Evolutionary conservation across 2,329 filamentous ascomycete genomes (phyloP), one percentile per base, ranked within the genome.

Genomic region (Pyricularia pennisetigena): DNA sequence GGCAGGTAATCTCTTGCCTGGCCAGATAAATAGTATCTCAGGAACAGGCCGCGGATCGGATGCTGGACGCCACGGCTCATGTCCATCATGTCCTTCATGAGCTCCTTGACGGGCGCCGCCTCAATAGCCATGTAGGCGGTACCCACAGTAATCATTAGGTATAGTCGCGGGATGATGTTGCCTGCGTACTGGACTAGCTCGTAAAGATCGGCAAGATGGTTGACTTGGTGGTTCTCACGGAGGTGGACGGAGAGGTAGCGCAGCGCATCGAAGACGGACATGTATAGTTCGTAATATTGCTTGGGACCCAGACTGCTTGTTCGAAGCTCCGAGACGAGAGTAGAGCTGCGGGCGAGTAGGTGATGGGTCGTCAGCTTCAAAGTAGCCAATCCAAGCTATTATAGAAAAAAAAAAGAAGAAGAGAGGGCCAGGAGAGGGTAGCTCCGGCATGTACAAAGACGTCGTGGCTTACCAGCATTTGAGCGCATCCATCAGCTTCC

Each of bases 11-110:
- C 95, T 74, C 95, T 87, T 57, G 95, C 94, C 81, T 99, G 95
- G 54, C 95, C 94, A 28, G 93, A 95, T 67, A 99, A 86, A 77
- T 97, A 99, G 80, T 99, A 99, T 76, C 95, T 89, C 74, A 99
- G 81, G 78, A 99, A 99, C 68, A 99, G 84, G 23, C 95, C 95
- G 69, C 95, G 92, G 71, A 97, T 94, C 20, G 95, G 95, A 79
- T 99, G 95, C 76, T 99, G 95, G 26, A 99, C 94, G 68, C 95
- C 95, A 71, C 95, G 88, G 80, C 93, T 98, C 95, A 99, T 99
- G 80, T 99, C 95, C 95, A 99, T 99, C 95, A 99, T 99, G 79
- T 99, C 95, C 81, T 99, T 99, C 95, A 99, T 99, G 71, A 99
- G 93, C 82, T 99, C 95, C 81, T 99, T 99, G 73, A 99, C 95